These are phyloP conservation scores for Penicillium waksmanii DNA, from an alignment of 495 filamentous ascomycete species.

Conservation along the genomic window DNA sequence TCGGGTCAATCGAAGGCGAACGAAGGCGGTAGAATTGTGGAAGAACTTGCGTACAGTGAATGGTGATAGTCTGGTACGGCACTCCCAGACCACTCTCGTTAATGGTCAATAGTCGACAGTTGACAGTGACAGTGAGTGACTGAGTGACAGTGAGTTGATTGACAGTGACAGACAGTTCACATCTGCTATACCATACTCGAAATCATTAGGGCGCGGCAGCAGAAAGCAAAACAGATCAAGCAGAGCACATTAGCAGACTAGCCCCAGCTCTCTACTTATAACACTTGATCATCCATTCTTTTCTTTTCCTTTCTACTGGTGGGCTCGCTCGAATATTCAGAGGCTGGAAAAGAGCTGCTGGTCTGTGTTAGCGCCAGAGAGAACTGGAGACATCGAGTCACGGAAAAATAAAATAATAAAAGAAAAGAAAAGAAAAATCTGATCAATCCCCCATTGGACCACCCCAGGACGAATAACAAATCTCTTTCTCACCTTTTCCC, in stretches of 20 bases:
- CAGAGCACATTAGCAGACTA: slow-evolving; percentile 7
- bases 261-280: neutral
- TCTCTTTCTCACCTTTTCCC: neutral
- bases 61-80: no score
- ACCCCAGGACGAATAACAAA: neutral
- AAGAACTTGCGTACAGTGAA: no score
- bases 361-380: slow-evolving; percentile 42
- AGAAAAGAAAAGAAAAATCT: slow-evolving; percentile 3
- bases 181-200: neutral
- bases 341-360: slow-evolving; percentile 38
- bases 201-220: neutral
- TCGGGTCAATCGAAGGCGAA: slow-evolving; percentile 43
- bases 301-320: slow-evolving; percentile 26
- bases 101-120: no score
- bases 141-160: no score
- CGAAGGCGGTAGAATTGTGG: slow-evolving; percentile 51
- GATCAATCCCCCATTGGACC: neutral
- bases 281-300: slow-evolving; percentile 9
- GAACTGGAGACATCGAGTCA: slow-evolving; percentile 33
- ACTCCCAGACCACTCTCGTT: no score
- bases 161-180: no score
- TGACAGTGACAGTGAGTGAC: no score
- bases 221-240: neutral
- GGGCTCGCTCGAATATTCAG: slow-evolving; percentile 22
- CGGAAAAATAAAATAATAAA: neutral